Percentiles rank a stretch among this genome's conserved stretches.
Evolutionary conservation across 495 filamentous ascomycete genomes (phyloP).

Genomic region (Aspergillus campestris): DNA sequence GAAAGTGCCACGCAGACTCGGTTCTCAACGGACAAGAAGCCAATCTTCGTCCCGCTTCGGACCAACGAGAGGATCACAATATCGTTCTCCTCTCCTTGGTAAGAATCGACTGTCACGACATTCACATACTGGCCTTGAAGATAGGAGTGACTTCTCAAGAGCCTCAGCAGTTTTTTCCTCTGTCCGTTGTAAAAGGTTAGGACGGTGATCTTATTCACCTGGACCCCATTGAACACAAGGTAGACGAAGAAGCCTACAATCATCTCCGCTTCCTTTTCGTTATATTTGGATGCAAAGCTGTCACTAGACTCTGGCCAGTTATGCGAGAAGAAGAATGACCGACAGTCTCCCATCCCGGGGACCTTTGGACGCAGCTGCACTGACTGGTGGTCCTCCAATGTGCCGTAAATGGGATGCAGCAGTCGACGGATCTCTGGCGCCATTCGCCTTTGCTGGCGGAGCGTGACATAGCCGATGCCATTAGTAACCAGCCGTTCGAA

Average conservation of each 20-base stretch:
- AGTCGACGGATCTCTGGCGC: slow-evolving; percentile 59
- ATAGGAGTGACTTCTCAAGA: slow-evolving; percentile 41
- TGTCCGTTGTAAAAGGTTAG: slow-evolving; percentile 92
- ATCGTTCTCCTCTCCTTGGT: slow-evolving; percentile 92
- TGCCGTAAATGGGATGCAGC: slow-evolving; percentile 58
- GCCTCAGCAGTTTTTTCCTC: slow-evolving; percentile 50
- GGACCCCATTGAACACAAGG: slow-evolving; percentile 57
- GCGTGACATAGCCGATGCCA: slow-evolving; percentile 49
- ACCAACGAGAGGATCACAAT: slow-evolving; percentile 79
- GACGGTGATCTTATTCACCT: slow-evolving; percentile 60
- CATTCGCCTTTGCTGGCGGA: slow-evolving; percentile 63
- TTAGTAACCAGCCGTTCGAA: slow-evolving; percentile 74
- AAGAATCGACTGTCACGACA: slow-evolving; percentile 81
- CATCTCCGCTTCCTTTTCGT: slow-evolving; percentile 71
- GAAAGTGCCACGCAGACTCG: slow-evolving; percentile 84
- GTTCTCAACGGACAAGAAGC: slow-evolving; percentile 68
- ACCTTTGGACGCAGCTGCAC: slow-evolving; percentile 55
- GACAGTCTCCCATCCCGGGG: slow-evolving; percentile 68
- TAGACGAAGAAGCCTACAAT: slow-evolving; percentile 64
- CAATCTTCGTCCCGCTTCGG: slow-evolving; percentile 58
- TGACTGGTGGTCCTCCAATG: slow-evolving; percentile 57
- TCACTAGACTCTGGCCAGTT: slow-evolving; percentile 57
- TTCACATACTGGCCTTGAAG: slow-evolving; percentile 47
- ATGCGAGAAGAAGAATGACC: slow-evolving; percentile 69
- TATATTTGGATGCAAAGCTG: slow-evolving; percentile 59